Base-by-base conservation (phyloP, 345 rosid genomes). In the Eucalyptus pauciflora region DNA sequence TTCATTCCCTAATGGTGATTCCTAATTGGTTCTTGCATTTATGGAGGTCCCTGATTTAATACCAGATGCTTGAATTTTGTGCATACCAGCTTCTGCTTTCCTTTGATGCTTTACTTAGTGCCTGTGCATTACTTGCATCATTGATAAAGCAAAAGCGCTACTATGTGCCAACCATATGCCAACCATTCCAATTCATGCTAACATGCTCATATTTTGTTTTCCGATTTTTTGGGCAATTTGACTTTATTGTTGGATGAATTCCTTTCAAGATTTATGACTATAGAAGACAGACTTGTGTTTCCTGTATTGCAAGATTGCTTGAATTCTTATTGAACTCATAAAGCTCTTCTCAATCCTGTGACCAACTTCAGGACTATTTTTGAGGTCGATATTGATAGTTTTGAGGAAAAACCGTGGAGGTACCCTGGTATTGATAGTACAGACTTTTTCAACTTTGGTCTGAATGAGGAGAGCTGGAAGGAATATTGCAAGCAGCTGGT, bases 371-470 rank as follows among this genome's bases (percentile, higher is more conserved):
- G 99, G 99, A 96, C 97, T 88, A 96, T 98, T 92, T 98, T 97
- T 90, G 99, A 98, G 67, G 95, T 98, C 60, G 99, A 97, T 92
- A 96, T 96, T 91, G 99, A 98, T 89, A 90, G 94, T 91, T 96
- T 98, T 90, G 99, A 98, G 91, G 99, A 98, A 91, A 98, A 98
- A 93, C 99, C 99, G 24, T 98, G 99, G 99, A 96, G 94, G 91
- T 95, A 95, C 93, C 96, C 96, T 64, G 96, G 94, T 60, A 91
- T 93, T 89, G 99, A 98, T 88, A 54, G 93, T 56, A 92, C 99
- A 8, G 98, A 96, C 92, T 98, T 94, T 94, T 98, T 96, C 93
- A 98, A 98, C 94, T 98, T 97, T 91, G 97, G 98, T 89, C 92
- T 98, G 92, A 95, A 92, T 89, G 99, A 98, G 93, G 99, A 98